phyloP scores from a whole-genome alignment of 805 yeast species.

The Myxozyma vanderwaltii region DNA sequence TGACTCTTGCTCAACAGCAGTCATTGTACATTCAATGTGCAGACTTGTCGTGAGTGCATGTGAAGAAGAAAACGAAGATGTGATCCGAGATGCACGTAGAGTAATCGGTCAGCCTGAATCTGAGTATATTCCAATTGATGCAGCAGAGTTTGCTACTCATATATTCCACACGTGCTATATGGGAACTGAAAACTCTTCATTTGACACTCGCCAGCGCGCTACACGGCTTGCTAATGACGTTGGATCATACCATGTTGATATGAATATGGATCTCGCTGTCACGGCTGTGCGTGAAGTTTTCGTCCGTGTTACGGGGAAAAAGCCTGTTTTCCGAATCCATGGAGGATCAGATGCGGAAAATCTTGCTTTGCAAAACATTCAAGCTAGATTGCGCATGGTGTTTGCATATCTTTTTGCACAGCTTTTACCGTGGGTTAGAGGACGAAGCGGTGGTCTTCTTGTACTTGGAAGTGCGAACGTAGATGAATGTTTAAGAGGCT shows the following conservation, averaged over 20 bases:
- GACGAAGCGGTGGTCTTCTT: constrained; percentile 69
- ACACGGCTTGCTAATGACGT: constrained; percentile 69
- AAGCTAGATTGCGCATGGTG: constrained; percentile 95
- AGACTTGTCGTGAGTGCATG: constrained; percentile 75
- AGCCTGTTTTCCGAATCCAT: constrained; percentile 84
- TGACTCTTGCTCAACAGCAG: constrained; percentile 96
- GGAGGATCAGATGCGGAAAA: constrained; percentile 94
- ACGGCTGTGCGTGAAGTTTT: constrained; percentile 71
- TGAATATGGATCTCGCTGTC: constrained; percentile 88
- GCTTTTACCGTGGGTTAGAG: constrained; percentile 91
- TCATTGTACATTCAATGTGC: constrained; percentile 93
- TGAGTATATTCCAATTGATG: constrained; percentile 68
- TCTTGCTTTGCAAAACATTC: constrained; percentile 93
- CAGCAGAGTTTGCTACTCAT: constrained; percentile 72
- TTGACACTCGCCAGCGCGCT: constrained; percentile 82
- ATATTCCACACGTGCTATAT: constrained; percentile 89
- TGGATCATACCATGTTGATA: constrained; percentile 87
- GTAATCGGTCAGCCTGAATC: constrained; percentile 58
- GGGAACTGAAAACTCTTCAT: constrained; percentile 94
- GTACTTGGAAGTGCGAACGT: constrained; percentile 97
- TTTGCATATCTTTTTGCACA: constrained; percentile 91
- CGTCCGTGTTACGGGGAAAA: constrained; percentile 86
- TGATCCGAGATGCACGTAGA: constrained; percentile 69
- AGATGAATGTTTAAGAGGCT: constrained; percentile 94
- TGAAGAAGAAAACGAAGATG: constrained; percentile 60